A percentile compares a stretch with the other conserved stretches of the same genome.
These are phyloP conservation scores for Cladosporium oxysporum DNA, from an alignment of 2,329 filamentous ascomycete species.

Conservation along the genomic window DNA sequence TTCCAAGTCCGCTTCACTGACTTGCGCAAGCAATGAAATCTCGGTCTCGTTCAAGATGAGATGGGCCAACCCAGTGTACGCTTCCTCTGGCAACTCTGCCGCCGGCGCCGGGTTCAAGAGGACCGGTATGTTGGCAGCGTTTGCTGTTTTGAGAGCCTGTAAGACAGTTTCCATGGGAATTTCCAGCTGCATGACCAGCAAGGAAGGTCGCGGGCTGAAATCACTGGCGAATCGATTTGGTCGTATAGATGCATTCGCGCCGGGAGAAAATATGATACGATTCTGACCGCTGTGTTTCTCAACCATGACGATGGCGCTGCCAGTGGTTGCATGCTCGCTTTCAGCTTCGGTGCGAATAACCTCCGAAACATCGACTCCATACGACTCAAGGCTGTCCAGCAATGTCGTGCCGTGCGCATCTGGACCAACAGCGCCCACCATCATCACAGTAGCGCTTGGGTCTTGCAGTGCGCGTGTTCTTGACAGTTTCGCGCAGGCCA, in stretches of 20 bases:
- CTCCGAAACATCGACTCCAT: not conserved
- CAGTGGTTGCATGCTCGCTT: not conserved
- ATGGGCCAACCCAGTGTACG: constrained; percentile 70
- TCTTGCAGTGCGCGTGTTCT: constrained; percentile 24
- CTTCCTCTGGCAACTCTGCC: constrained; percentile 63
- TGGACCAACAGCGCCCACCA: not conserved
- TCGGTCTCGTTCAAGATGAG: constrained; percentile 90
- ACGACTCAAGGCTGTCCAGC: not conserved
- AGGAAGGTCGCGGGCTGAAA: not conserved
- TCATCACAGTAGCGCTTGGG: not conserved
- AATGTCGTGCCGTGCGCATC: not conserved
- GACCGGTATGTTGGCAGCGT: constrained; percentile 46
- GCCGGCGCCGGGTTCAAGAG: constrained; percentile 83
- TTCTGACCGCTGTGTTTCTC: not conserved
- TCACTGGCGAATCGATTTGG: not conserved
- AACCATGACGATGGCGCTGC: not conserved
- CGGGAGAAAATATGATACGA: not conserved
- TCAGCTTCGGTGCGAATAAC: not conserved
- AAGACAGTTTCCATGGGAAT: constrained; percentile 27
- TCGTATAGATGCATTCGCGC: not conserved
- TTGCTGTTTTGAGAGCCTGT: not conserved
- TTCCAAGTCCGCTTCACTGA: constrained; percentile 35
- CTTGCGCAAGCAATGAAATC: constrained; percentile 63
- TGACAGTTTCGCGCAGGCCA: constrained; percentile 43
- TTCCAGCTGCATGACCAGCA: constrained; percentile 42